phyloP scores from a whole-genome alignment of 345 rosid species.

The Eucalyptus viminalis region DNA sequence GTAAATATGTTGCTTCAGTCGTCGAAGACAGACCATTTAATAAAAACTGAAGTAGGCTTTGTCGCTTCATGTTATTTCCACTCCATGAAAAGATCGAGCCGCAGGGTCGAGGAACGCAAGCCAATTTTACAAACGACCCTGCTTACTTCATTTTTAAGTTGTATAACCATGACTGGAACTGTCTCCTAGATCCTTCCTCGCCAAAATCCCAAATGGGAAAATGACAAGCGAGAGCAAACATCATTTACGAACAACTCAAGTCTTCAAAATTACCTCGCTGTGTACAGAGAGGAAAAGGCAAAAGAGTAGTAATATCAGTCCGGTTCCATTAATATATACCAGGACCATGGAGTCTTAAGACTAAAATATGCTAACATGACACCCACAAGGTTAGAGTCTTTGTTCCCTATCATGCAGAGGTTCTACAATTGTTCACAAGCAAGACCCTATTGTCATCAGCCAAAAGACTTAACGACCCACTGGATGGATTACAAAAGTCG shows the following conservation, averaged over 20 bases:
- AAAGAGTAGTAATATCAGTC: background rate
- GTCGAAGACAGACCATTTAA: too few relatives aligned
- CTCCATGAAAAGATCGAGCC: too few relatives aligned
- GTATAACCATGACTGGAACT: too few relatives aligned
- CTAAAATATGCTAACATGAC: background rate
- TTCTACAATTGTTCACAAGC: background rate
- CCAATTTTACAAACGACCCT: too few relatives aligned
- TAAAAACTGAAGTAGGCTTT: too few relatives aligned
- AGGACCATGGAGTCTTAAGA: background rate
- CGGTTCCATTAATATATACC: background rate
- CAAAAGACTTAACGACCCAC: background rate
- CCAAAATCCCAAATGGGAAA: too few relatives aligned
- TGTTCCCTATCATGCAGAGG: background rate
- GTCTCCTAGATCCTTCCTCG: too few relatives aligned
- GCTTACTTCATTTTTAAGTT: too few relatives aligned
- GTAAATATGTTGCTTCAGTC: too few relatives aligned
- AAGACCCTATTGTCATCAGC: background rate
- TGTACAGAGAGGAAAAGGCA: background rate
- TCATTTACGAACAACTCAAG: background rate
- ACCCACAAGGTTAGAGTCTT: background rate
- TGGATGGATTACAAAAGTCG: background rate
- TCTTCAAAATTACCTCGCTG: background rate
- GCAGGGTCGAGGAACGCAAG: too few relatives aligned
- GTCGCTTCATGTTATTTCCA: too few relatives aligned
- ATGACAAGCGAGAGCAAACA: too few relatives aligned